These are phyloP conservation scores for Colletotrichum phormii DNA, from an alignment of 2,329 filamentous ascomycete genomes.

Conservation along the genomic window DNA sequence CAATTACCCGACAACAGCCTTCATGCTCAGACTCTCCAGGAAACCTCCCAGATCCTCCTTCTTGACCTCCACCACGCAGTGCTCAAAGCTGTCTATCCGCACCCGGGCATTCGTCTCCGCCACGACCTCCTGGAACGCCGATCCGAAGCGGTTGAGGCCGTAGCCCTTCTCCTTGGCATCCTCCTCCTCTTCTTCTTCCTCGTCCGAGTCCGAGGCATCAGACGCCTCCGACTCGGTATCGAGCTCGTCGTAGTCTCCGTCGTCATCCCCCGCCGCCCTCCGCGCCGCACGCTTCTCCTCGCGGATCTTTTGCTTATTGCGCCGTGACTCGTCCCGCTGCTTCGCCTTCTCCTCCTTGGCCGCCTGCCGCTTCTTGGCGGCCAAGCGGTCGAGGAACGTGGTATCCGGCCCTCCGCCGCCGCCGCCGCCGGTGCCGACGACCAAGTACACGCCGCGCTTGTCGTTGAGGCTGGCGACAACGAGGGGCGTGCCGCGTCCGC, in stretches of 20 bases:
- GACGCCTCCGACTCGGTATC: slow-evolving; percentile 55
- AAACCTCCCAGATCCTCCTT: slow-evolving; percentile 95
- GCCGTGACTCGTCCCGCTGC: slow-evolving; percentile 68
- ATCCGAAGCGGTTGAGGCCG: slow-evolving; percentile 90
- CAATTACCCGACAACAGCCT: slow-evolving; percentile 77
- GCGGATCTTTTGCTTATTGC: slow-evolving; percentile 67
- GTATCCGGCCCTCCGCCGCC: slow-evolving; percentile 81
- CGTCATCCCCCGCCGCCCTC: slow-evolving; percentile 58
- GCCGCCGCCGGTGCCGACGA: slow-evolving; percentile 92
- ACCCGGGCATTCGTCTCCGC: slow-evolving; percentile 90
- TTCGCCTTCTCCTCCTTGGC: slow-evolving; percentile 73
- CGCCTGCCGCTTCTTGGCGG: slow-evolving; percentile 70
- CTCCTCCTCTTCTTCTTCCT: slow-evolving; percentile 68
- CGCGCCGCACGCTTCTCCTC: slow-evolving; percentile 72
- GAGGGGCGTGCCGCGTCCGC: slow-evolving; percentile 82
- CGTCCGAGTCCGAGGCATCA: slow-evolving; percentile 56
- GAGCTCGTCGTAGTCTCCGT: slow-evolving; percentile 62
- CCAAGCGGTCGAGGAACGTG: slow-evolving; percentile 75
- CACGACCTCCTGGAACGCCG: slow-evolving; percentile 95
- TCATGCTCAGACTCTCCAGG: slow-evolving; percentile 90
- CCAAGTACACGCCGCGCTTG: slow-evolving; percentile 85
- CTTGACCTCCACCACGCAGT: slow-evolving; percentile 96
- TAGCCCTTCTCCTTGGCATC: slow-evolving; percentile 70
- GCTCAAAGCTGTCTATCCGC: slow-evolving; percentile 95
- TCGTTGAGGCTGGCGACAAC: slow-evolving; percentile 94